Evolutionary conservation across 2,329 filamentous ascomycete genomes (phyloP).

Genomic region (Polytolypa hystricis): DNA sequence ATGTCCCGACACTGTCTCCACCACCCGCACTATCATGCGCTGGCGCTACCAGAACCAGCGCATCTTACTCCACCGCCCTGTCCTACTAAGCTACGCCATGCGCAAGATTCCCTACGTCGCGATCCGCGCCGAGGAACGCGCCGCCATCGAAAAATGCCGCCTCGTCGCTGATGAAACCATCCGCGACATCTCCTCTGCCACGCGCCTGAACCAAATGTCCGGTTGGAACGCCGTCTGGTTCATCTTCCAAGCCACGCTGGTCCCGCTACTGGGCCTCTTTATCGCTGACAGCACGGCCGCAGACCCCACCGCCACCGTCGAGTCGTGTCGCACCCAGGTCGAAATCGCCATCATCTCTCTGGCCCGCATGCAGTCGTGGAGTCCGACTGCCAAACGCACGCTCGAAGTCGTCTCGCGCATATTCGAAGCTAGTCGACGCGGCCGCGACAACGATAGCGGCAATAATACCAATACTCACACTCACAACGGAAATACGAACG

Average conservation of each 20-base stretch:
- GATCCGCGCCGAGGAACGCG: conserved; percentile 50
- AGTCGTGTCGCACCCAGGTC: conserved; percentile 43
- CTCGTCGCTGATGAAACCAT: conserved; percentile 60
- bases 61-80: conserved; percentile 63
- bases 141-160: conserved; percentile 57
- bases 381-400: conserved; percentile 50
- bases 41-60: conserved; percentile 73
- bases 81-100: conserved; percentile 55
- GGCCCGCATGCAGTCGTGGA: conserved; percentile 52
- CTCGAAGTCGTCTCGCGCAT: conserved; percentile 54
- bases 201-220: conserved; percentile 61
- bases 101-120: conserved; percentile 40
- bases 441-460: conserved; percentile 8
- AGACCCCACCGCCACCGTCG: conserved; percentile 49
- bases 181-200: conserved; percentile 59
- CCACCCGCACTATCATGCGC: conserved; percentile 64
- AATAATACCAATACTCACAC: conserved; percentile 6
- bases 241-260: conserved; percentile 69
- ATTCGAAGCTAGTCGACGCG: conserved; percentile 44
- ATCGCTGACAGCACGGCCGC: conserved; percentile 34
- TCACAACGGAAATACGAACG: not conserved
- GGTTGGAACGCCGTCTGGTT: conserved; percentile 78
- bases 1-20: conserved; percentile 59
- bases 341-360: conserved; percentile 33
- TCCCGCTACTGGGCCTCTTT: conserved; percentile 64